These are phyloP conservation scores for Cucumis sativus DNA, from an alignment of 306 rosid species.

Conservation along the genomic window DNA sequence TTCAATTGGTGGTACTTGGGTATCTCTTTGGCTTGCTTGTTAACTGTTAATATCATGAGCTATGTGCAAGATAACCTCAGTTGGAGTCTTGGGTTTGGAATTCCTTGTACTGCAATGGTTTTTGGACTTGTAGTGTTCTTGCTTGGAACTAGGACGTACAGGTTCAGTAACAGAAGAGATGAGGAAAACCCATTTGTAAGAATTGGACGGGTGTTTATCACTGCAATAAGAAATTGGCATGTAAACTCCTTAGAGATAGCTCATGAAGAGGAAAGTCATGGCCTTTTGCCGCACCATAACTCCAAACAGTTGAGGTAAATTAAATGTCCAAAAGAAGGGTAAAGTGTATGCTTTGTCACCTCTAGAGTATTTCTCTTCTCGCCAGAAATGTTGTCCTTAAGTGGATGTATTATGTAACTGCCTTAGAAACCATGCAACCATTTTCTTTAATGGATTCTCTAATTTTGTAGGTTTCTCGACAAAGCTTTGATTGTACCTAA, in stretches of 20 bases:
- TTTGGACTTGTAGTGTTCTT: constrained; percentile 36
- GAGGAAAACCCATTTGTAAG: constrained; percentile 34
- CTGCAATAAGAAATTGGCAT: constrained; percentile 23
- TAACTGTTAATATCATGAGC: constrained; percentile 21
- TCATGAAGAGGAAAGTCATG: constrained; percentile 21
- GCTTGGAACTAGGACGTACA: constrained; percentile 41
- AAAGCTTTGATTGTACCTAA: constrained; percentile 24
- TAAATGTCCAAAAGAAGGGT: not conserved
- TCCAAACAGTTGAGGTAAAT: constrained; percentile 31
- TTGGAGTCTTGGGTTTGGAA: constrained; percentile 59
- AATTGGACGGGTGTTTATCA: constrained; percentile 29
- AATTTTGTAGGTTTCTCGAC: constrained; percentile 28
- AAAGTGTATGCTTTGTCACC: not conserved
- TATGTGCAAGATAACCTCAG: constrained; percentile 42
- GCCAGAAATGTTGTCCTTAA: not conserved
- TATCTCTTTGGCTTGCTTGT: constrained; percentile 20
- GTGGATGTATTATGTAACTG: not conserved
- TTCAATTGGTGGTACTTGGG: constrained; percentile 77
- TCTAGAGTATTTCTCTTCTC: not conserved
- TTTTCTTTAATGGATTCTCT: not conserved
- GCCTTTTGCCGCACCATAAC: constrained; percentile 18
- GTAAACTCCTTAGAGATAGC: constrained; percentile 5
- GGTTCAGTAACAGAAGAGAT: constrained; percentile 17
- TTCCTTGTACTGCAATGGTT: constrained; percentile 38
- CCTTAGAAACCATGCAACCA: not conserved